Percentiles rank a stretch among this genome's conserved stretches.
Evolutionary conservation across 306 rosid genomes (phyloP).

Genomic region (Canavalia gladiata): DNA sequence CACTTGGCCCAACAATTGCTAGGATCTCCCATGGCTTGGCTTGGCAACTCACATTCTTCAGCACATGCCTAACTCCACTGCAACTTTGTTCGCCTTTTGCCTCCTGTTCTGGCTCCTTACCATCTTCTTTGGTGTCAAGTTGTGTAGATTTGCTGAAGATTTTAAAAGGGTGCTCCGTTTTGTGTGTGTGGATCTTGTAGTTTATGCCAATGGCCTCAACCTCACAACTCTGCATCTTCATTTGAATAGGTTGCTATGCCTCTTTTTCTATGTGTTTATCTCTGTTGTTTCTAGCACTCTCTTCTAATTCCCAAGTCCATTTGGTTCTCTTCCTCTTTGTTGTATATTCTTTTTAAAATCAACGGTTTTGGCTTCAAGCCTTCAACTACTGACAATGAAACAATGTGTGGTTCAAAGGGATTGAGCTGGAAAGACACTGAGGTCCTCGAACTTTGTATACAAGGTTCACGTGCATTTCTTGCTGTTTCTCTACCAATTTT

Average conservation of each 20-base stretch:
- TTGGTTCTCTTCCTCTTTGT: conserved; percentile 43
- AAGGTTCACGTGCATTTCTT: conserved; percentile 63
- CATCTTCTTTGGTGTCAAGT: conserved; percentile 40
- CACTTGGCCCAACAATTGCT: conserved; percentile 96
- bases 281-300: conserved; percentile 44
- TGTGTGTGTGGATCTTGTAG: conserved; percentile 69
- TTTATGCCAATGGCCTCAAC: conserved; percentile 79
- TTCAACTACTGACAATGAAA: conserved; percentile 47
- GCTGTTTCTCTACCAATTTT: conserved; percentile 41
- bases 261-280: conserved; percentile 34
- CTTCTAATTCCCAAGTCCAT: conserved; percentile 48
- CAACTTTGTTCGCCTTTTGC: conserved; percentile 45
- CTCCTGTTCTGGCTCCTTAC: conserved; percentile 49
- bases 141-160: conserved; percentile 57
- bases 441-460: conserved; percentile 58
- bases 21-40: conserved; percentile 86
- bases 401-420: conserved; percentile 51
- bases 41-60: conserved; percentile 66
- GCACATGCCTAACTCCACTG: conserved; percentile 63
- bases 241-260: conserved; percentile 49
- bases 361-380: conserved; percentile 50
- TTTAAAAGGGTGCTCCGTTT: conserved; percentile 57
- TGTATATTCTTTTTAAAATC: conserved; percentile 44
- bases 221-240: conserved; percentile 84
- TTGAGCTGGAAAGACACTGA: conserved; percentile 45